Base-by-base conservation (phyloP, 2,329 filamentous ascomycete genomes). In the Pseudocercospora musae region DNA sequence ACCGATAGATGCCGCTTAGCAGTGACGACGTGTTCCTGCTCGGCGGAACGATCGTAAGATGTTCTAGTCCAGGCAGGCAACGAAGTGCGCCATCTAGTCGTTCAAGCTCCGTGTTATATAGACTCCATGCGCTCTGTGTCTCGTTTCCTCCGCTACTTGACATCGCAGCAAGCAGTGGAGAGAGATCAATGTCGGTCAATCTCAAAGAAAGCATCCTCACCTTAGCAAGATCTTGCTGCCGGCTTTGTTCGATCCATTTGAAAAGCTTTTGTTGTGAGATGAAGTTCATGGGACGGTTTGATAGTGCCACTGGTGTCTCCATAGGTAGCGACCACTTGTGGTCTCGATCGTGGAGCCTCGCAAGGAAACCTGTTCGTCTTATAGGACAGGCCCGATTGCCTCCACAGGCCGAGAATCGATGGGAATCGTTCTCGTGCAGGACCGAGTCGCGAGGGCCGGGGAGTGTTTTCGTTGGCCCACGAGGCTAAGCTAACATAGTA, bases 161-260 rank as follows among this genome's bases (percentile, higher is more conserved):
- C 6, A n/a, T 59, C 6, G 46, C 9, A 46, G 68, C 50, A 29
- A 71, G 62, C 9, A 72, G 53, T 3, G 64, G 48, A 15, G 70
- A 64, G 18, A 74, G 64, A 58, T 73, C 68, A 57, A 73, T 63
- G 60, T 74, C 72, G 18, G 67, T 70, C 9, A 74, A 58, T 15
- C 57, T 56, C 0, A 74, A 59, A 1, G 59, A 56, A 8, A 74
- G 48, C 13, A 56, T 58, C 27, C 63, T 62, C n/a, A 73, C 66
- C 7, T 66, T 68, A 21, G 60, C 59, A 15, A 73, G 65, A 40
- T 73, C 65, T 9, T 54, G 23, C 25, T 59, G 29, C 8, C 49
- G 58, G 54, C 68, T 69, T 11, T 61, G 60, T 25, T 67, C 57
- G 25, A 73, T 65, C 71, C 71, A 73, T 49, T 60, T 27, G 64